Evolutionary conservation across 2,329 filamentous ascomycete genomes (phyloP), one percentile per base, ranked within the genome.

Genomic region (Trichoderma sp.): DNA sequence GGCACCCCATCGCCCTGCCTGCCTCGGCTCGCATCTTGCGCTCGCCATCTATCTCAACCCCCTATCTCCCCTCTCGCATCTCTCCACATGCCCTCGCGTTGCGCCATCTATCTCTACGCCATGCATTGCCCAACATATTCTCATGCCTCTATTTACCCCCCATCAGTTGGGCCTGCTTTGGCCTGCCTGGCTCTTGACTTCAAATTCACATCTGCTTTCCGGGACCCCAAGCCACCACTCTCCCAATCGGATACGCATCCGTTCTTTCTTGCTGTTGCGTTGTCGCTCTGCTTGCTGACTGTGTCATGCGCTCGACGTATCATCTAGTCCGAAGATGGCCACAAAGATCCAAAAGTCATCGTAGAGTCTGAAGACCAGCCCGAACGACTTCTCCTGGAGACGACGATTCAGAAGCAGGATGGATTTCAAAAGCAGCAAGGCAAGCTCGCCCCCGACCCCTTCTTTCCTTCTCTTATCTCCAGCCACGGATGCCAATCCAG

Each of bases 351-450:
- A 62, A 88, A 90, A 74, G 93, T 99, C 70, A 84, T 92, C 67
- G 95, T 99, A 72, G 88, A 96, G 73, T 97, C 94, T 66, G 95
- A 99, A 80, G 95, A 98, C 70, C 88, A 96, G 68, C 92, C 93
- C 57, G 86, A 90, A 61, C 88, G 92, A 69, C 85, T 92, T 69
- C 82, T 99, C 44, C 83, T 99, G 66, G 92, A 97, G 78, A 97
- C 94, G 44, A 90, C 87, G 74, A 96, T 99, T 69, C 87, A 88
- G 68, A 96, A 93, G 77, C 93, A 97, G 74, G 94, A 98, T 85
- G 91, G 91, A 66, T 98, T 98, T 75, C 93, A 98, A 79, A 97
- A 97, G 79, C 95, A 99, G 78, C 94, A 98, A 89, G 92, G 92
- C 90, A 85, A 72, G 81, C 15, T 15, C 50, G 19, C 41, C 34